Percentiles rank a stretch among this genome's conserved stretches.
Evolutionary conservation across 1,284 basidiomycete genomes (phyloP).

Genomic region (Porogramme epimiltina): DNA sequence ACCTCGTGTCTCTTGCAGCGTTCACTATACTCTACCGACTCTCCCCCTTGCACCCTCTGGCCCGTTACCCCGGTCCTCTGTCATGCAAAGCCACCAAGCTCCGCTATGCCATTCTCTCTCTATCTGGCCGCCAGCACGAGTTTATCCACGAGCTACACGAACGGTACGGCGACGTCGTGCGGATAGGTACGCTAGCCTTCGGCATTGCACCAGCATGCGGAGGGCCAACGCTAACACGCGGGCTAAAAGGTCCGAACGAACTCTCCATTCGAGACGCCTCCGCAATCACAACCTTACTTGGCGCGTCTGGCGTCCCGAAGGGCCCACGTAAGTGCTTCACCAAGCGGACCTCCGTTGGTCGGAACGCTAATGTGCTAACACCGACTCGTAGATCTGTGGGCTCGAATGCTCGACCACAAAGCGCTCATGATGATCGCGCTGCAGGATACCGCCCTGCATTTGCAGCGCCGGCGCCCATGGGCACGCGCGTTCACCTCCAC

Average conservation of each 20-base stretch:
- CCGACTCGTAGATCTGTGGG: not conserved
- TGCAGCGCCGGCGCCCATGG: constrained; percentile 6
- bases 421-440: constrained; percentile 16
- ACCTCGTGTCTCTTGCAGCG: not conserved
- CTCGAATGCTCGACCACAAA: not conserved
- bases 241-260: constrained; percentile 8
- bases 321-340: not conserved
- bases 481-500: constrained; percentile 4
- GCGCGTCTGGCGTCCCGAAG: constrained; percentile 7
- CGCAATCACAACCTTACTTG: not conserved
- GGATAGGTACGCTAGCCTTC: constrained; percentile 20
- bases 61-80: constrained; percentile 25
- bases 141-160: constrained; percentile 24
- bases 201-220: not conserved
- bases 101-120: constrained; percentile 12
- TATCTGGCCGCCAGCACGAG: constrained; percentile 22
- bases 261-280: constrained; percentile 10
- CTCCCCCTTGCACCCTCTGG: constrained; percentile 6
- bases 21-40: constrained; percentile 2
- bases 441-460: constrained; percentile 2
- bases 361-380: not conserved
- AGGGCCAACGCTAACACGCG: not conserved
- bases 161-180: constrained; percentile 27
- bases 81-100: constrained; percentile 21
- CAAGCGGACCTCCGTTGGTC: not conserved